Evolutionary conservation across 495 filamentous ascomycete species (phyloP).

Genomic region (Neurospora sp.): DNA sequence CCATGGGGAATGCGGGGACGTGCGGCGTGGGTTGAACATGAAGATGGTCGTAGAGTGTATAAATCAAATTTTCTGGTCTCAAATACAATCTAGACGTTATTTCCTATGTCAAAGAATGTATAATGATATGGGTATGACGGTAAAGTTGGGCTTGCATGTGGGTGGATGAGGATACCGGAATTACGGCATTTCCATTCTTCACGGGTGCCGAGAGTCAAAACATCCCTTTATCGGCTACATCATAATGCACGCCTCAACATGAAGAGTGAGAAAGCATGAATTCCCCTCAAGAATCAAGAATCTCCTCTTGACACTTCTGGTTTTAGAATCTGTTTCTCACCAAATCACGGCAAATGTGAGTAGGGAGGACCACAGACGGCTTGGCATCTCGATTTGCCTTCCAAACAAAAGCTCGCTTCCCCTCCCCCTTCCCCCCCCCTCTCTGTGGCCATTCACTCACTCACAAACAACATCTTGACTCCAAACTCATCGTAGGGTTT

Average conservation of each 20-base stretch:
- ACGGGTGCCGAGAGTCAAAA: neutral
- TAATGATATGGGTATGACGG: neutral
- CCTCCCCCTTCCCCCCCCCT: neutral
- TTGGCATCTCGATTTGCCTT: neutral
- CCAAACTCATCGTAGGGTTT: neutral
- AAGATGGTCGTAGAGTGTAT: constrained; percentile 21
- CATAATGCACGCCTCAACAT: neutral
- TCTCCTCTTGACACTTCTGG: neutral
- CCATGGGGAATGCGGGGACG: neutral
- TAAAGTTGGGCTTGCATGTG: neutral
- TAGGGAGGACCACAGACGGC: neutral
- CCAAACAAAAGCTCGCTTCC: neutral
- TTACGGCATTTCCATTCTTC: neutral
- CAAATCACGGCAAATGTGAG: neutral
- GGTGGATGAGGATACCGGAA: neutral
- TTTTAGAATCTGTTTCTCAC: neutral
- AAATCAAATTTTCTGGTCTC: constrained; percentile 28
- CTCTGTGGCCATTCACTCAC: neutral
- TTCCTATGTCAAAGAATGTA: neutral
- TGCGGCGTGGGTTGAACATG: constrained; percentile 7
- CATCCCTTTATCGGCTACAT: neutral
- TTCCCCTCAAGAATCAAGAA: no score
- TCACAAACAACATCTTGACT: neutral
- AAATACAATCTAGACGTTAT: constrained; percentile 23
- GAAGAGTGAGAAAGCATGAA: no score